phyloP scores from a whole-genome alignment of 2,329 filamentous ascomycete genomes.

The Xylariaceae sp. region DNA sequence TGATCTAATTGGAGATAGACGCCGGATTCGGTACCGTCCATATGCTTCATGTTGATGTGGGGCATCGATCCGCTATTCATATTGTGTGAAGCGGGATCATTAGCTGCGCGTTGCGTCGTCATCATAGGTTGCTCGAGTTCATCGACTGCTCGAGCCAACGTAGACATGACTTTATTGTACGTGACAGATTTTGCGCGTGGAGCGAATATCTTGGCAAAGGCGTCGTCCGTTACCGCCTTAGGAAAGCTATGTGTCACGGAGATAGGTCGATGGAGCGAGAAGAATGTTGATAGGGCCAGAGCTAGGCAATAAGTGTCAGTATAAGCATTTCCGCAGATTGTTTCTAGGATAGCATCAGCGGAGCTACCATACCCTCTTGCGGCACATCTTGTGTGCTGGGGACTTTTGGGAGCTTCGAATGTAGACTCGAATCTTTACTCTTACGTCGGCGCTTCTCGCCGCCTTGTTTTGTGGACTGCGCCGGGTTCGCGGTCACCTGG shows the following conservation, averaged over 20 bases:
- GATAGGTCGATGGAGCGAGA: conserved; percentile 91
- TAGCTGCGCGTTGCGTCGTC: conserved; percentile 35
- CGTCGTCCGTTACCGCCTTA: conserved; percentile 63
- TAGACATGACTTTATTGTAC: conserved; percentile 62
- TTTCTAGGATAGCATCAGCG: neutral
- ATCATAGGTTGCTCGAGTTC: conserved; percentile 57
- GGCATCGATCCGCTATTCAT: conserved; percentile 44
- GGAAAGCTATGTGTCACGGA: conserved; percentile 81
- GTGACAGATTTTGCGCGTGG: conserved; percentile 46
- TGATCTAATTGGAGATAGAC: conserved; percentile 64
- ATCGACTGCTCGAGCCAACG: conserved; percentile 57
- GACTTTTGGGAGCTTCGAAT: conserved; percentile 64
- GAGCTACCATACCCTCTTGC: conserved; percentile 52
- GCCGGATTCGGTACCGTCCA: conserved; percentile 54
- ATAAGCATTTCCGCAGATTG: conserved; percentile 4
- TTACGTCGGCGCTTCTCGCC: conserved; percentile 57
- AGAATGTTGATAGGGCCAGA: conserved; percentile 84
- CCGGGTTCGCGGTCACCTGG: conserved; percentile 45
- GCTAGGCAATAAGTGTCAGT: conserved; percentile 50
- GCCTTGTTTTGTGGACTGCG: conserved; percentile 43
- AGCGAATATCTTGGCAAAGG: conserved; percentile 82
- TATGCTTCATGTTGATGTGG: conserved; percentile 51
- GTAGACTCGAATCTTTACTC: conserved; percentile 49
- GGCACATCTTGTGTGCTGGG: conserved; percentile 70
- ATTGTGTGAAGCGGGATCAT: conserved; percentile 33